Evolutionary conservation across 805 yeast genomes (phyloP).

Genomic region (Wickerhamomyces rabaulensis): DNA sequence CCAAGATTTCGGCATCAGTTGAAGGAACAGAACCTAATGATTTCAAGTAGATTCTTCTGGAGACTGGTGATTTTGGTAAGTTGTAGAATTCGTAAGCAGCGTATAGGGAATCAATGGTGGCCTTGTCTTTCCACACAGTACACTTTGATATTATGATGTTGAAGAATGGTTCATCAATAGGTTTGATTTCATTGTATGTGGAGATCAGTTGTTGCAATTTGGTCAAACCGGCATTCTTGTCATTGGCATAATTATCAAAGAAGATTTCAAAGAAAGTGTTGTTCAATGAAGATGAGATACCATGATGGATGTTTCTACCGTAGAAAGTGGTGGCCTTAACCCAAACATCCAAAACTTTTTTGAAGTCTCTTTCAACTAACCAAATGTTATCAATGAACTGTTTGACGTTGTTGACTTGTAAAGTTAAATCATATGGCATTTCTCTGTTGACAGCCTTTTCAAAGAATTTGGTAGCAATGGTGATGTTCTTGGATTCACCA

Average conservation of each 20-base stretch:
- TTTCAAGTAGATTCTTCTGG: slow-evolving; percentile 67
- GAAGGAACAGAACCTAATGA: slow-evolving; percentile 58
- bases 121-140: slow-evolving; percentile 60
- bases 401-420: slow-evolving; percentile 71
- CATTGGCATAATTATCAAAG: slow-evolving; percentile 48
- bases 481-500: slow-evolving; percentile 69
- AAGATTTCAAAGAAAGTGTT: slow-evolving; percentile 65
- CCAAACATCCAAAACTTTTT: slow-evolving; percentile 59
- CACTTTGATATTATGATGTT: slow-evolving; percentile 68
- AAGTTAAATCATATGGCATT: slow-evolving; percentile 66
- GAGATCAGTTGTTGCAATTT: slow-evolving; percentile 53
- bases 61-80: slow-evolving; percentile 59
- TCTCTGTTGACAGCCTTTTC: slow-evolving; percentile 64
- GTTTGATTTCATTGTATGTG: slow-evolving; percentile 49
- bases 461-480: slow-evolving; percentile 68
- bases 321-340: slow-evolving; percentile 53
- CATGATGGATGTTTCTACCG: slow-evolving; percentile 53
- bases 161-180: slow-evolving; percentile 75
- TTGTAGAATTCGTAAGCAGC: slow-evolving; percentile 53
- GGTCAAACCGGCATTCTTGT: slow-evolving; percentile 47
- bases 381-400: slow-evolving; percentile 58
- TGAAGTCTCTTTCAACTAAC: slow-evolving; percentile 51
- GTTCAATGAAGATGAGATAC: slow-evolving; percentile 68
- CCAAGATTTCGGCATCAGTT: slow-evolving; percentile 47
- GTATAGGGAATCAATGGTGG: slow-evolving; percentile 59